A percentile compares a stretch with the other conserved stretches of the same genome.
Evolutionary conservation across 2,329 filamentous ascomycete genomes (phyloP).

Genomic region (Chaetomium strumarium): DNA sequence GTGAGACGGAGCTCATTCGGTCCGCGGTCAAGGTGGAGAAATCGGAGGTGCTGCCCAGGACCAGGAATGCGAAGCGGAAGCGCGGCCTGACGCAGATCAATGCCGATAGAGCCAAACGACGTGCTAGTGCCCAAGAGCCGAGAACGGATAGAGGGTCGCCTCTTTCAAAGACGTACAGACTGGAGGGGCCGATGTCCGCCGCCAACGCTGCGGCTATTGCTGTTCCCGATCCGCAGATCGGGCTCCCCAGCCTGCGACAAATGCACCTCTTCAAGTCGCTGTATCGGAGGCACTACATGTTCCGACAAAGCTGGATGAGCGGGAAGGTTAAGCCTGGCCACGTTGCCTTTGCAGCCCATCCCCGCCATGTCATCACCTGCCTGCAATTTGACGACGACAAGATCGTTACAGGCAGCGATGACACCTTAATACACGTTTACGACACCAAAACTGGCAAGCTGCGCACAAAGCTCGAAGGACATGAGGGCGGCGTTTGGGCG

Average conservation of each 20-base stretch:
- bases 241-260: conserved; percentile 69
- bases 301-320: conserved; percentile 87
- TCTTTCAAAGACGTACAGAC: conserved; percentile 47
- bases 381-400: conserved; percentile 97
- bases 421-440: conserved; percentile 96
- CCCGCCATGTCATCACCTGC: conserved; percentile 93
- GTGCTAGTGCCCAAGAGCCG: conserved; percentile 44
- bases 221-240: conserved; percentile 75
- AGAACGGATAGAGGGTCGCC: conserved; percentile 38
- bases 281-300: conserved; percentile 87
- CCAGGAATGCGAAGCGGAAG: conserved; percentile 52
- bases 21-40: conserved; percentile 36
- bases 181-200: conserved; percentile 79
- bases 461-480: conserved; percentile 77
- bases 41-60: conserved; percentile 33
- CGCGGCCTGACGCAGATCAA: conserved; percentile 40
- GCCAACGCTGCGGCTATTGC: conserved; percentile 78
- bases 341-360: conserved; percentile 93
- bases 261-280: conserved; percentile 95
- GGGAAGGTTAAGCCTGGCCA: conserved; percentile 80
- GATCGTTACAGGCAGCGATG: conserved; percentile 94
- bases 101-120: conserved; percentile 49
- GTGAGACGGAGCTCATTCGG: conserved; percentile 47
- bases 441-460: conserved; percentile 91
- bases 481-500: conserved; percentile 97